Conservation (phyloP, 2,329 filamentous ascomycete genomes). For the Epichloe festucae region DNA sequence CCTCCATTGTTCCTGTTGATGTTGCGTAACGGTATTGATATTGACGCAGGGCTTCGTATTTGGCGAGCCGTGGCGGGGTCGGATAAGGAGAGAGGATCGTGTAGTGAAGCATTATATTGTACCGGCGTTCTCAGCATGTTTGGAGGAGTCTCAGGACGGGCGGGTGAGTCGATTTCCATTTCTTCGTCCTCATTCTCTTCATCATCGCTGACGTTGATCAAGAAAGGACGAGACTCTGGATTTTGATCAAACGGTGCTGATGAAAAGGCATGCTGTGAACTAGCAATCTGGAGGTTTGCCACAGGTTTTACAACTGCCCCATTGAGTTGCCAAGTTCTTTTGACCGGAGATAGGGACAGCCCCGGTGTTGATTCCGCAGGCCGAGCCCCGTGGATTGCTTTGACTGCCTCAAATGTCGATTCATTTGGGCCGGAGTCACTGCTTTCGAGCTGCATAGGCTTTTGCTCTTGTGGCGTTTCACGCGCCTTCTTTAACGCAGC, state of each 20-base stretch:
- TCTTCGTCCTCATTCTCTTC: slow-evolving; percentile 50
- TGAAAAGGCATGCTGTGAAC: slow-evolving; percentile 24
- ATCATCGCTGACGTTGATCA: slow-evolving; percentile 76
- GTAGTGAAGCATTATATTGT: slow-evolving; percentile 25
- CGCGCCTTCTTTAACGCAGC: slow-evolving; percentile 55
- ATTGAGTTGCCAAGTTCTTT: slow-evolving; percentile 9
- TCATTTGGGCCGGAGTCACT: slow-evolving; percentile 1
- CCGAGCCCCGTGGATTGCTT: not conserved
- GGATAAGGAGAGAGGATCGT: slow-evolving; percentile 32
- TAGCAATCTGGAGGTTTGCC: slow-evolving; percentile 58
- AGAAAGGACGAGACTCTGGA: slow-evolving; percentile 47
- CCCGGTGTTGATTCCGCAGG: slow-evolving; percentile 19
- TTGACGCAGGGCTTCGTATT: slow-evolving; percentile 26
- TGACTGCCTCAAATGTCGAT: not conserved
- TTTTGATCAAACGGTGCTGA: slow-evolving; percentile 38
- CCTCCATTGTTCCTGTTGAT: slow-evolving; percentile 20
- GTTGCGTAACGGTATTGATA: slow-evolving; percentile 24
- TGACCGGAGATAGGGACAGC: slow-evolving; percentile 19
- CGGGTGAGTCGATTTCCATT: slow-evolving; percentile 46
- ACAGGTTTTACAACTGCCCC: slow-evolving; percentile 23
- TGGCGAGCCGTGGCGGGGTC: slow-evolving; percentile 27
- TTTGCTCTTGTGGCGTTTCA: slow-evolving; percentile 21
- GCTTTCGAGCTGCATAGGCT: not conserved
- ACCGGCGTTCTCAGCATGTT: slow-evolving; percentile 18
- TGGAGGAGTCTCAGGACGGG: slow-evolving; percentile 25